Percentiles rank a stretch among this genome's conserved stretches.
These are phyloP conservation scores for Dothistroma pini DNA, from an alignment of 2,329 filamentous ascomycete species.

Conservation along the genomic window DNA sequence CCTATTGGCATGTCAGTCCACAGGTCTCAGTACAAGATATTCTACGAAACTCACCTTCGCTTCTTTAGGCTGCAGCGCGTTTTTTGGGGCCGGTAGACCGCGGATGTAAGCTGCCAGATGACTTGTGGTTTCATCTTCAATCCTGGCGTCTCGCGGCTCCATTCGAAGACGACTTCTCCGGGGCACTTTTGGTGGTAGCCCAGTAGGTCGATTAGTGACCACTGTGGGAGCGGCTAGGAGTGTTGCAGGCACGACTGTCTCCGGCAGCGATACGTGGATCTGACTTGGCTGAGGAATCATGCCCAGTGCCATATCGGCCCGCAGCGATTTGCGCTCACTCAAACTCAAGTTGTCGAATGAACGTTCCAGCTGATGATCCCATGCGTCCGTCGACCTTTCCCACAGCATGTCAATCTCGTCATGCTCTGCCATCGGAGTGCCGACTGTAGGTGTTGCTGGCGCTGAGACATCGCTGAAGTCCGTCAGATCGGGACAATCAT, in stretches of 20 bases:
- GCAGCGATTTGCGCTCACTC: neutral
- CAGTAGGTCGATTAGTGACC: neutral
- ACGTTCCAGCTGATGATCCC: neutral
- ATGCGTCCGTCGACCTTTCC: neutral
- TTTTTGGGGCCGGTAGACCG: conserved; percentile 12
- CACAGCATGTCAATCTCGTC: neutral
- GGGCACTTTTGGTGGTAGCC: neutral
- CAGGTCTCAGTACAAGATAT: conserved; percentile 6
- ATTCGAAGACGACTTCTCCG: neutral
- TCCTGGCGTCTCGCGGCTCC: conserved; percentile 17
- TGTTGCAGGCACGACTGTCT: neutral
- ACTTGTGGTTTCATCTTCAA: conserved; percentile 12
- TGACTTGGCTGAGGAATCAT: neutral
- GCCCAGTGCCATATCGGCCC: neutral
- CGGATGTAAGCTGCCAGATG: conserved; percentile 17
- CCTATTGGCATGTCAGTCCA: neutral
- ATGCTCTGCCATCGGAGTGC: neutral
- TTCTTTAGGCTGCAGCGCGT: conserved; percentile 9
- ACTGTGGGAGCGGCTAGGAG: neutral
- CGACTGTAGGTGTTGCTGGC: neutral
- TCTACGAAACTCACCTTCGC: conserved; percentile 8
- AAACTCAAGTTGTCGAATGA: neutral
- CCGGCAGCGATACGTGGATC: neutral
- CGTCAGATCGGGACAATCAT: neutral
- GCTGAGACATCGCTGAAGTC: neutral